A percentile compares a stretch with the other conserved stretches of the same genome.
Conservation (phyloP, 73 alveolate species). For the Symbiodinium natans region DNA sequence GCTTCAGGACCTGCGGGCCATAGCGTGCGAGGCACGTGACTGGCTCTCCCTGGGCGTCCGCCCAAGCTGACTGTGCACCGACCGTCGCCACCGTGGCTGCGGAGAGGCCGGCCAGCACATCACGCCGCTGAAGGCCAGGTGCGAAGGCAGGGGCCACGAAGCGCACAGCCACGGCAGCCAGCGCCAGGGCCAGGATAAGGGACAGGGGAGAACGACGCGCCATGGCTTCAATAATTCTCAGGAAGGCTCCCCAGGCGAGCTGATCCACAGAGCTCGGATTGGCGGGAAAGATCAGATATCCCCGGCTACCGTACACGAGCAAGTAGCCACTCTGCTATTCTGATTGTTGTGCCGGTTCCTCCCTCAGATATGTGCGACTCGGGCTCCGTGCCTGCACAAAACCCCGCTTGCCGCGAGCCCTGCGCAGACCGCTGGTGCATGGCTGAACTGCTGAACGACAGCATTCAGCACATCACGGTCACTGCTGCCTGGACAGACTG, state of each 20-base stretch:
- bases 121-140: background rate
- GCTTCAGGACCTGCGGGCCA: slow-evolving; percentile 31
- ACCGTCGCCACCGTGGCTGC: slow-evolving; percentile 14
- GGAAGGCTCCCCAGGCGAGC: background rate
- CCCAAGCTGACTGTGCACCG: slow-evolving; percentile 61
- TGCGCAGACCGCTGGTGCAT: background rate
- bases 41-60: slow-evolving; percentile 78
- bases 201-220: background rate
- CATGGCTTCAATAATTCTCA: background rate
- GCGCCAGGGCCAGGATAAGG: background rate
- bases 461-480: background rate
- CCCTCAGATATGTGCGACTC: background rate
- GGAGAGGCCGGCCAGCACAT: slow-evolving; percentile 27
- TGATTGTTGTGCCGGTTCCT: no score
- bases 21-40: background rate
- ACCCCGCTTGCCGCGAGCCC: background rate
- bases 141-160: background rate
- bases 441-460: background rate
- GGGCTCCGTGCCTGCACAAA: background rate
- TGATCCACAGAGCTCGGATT: background rate
- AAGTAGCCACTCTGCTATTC: no score
- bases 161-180: background rate
- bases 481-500: background rate
- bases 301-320: no score
- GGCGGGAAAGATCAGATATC: no score